Conservation (phyloP, 2,329 filamentous ascomycete genomes). For the Sporothrix protearum region DNA sequence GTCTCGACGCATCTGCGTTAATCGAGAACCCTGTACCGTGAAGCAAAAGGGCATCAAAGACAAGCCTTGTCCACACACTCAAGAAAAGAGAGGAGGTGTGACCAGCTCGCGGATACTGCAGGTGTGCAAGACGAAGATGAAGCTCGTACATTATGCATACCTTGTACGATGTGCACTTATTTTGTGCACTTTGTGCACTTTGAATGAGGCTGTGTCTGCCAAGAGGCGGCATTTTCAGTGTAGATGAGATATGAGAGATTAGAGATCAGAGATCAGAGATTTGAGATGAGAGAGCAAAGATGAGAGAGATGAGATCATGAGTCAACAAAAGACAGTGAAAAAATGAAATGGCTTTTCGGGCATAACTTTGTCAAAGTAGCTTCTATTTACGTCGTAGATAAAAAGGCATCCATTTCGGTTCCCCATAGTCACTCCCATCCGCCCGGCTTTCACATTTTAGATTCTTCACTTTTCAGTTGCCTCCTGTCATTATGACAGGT, state of each 20-base stretch:
- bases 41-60: neutral
- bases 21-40: neutral
- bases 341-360: neutral
- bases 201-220: neutral
- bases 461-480: neutral
- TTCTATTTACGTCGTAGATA: neutral
- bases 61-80: neutral
- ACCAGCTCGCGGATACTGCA: neutral
- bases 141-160: neutral
- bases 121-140: neutral
- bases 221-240: neutral
- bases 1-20: neutral
- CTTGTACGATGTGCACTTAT: neutral
- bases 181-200: slow-evolving; percentile 2
- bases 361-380: neutral
- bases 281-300: too few species aligned
- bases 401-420: neutral
- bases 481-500: neutral
- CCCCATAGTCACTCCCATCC: neutral
- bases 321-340: neutral
- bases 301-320: too few species aligned
- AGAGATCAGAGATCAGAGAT: neutral
- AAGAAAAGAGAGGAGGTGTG: neutral
- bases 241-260: neutral
- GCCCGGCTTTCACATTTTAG: neutral